Evolutionary conservation across 495 filamentous ascomycete genomes (phyloP).

Genomic region (Schizothecium vesticola): DNA sequence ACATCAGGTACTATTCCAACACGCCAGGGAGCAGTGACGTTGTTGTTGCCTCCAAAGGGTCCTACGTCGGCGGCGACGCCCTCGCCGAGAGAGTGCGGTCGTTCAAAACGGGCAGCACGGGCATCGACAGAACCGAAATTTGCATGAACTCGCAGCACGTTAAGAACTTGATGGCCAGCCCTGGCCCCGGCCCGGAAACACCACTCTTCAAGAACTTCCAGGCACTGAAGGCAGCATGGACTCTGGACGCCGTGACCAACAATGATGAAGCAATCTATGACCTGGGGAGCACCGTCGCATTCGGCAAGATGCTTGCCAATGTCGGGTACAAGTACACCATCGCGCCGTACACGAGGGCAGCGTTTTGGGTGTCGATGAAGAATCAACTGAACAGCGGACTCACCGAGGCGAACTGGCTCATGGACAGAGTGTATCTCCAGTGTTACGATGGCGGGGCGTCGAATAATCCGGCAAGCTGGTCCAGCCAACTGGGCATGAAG

Average conservation of each 20-base stretch:
- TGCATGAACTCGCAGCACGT: constrained; percentile 42
- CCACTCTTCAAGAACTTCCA: constrained; percentile 34
- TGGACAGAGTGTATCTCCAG: constrained; percentile 39
- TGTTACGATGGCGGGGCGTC: constrained; percentile 39
- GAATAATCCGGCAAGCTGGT: constrained; percentile 35
- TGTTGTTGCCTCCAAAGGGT: constrained; percentile 29
- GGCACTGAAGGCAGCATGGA: constrained; percentile 35
- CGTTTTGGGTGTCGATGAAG: constrained; percentile 30
- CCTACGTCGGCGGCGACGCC: constrained; percentile 36
- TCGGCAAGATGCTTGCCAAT: constrained; percentile 35
- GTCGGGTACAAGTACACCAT: constrained; percentile 38
- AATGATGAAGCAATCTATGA: constrained; percentile 43
- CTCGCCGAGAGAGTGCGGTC: constrained; percentile 36
- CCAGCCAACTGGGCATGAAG: constrained; percentile 31
- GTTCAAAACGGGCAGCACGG: constrained; percentile 30
- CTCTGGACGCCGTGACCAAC: constrained; percentile 41
- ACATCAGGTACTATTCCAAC: constrained; percentile 45
- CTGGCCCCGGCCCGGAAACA: constrained; percentile 29
- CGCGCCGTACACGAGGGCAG: constrained; percentile 35
- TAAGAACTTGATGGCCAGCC: constrained; percentile 27
- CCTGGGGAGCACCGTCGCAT: constrained; percentile 31
- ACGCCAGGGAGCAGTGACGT: constrained; percentile 36
- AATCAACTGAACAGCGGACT: constrained; percentile 27
- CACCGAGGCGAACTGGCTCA: constrained; percentile 17
- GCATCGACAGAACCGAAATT: constrained; percentile 35